Conservation (phyloP, 495 filamentous ascomycete genomes). For the Annulohypoxylon maeteangense region DNA sequence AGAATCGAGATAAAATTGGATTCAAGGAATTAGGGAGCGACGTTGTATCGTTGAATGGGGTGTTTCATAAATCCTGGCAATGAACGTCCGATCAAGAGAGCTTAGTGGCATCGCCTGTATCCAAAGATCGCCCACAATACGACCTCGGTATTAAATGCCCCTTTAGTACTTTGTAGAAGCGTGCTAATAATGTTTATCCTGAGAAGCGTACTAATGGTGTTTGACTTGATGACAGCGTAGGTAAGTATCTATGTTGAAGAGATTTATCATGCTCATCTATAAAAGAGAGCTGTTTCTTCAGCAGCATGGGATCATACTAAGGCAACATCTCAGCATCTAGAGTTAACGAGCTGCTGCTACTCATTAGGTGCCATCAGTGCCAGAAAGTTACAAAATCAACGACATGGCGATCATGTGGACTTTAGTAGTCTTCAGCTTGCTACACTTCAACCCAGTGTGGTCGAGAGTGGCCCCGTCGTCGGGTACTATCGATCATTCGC, state of each 20-base stretch:
- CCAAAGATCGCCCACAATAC: conserved; percentile 10
- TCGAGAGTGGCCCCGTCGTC: neutral
- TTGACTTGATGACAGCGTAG: neutral
- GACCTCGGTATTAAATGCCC: conserved; percentile 32
- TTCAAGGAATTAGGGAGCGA: neutral
- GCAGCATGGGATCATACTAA: neutral
- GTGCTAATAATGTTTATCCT: neutral
- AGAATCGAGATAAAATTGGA: neutral
- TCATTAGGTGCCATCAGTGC: neutral
- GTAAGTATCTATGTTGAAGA: neutral
- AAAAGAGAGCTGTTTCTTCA: neutral
- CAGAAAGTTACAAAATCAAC: neutral
- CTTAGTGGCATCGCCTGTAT: neutral
- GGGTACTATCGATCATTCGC: neutral
- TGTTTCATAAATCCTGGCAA: neutral
- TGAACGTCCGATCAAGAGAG: conserved; percentile 8
- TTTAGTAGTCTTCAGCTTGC: neutral
- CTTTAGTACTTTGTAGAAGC: conserved; percentile 26
- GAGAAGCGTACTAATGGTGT: conserved; percentile 1
- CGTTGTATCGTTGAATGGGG: neutral
- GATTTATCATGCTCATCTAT: neutral
- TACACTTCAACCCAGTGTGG: conserved; percentile 2
- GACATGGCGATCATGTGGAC: neutral
- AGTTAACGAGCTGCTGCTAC: neutral
- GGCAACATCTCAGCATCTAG: neutral